Evolutionary conservation across 2,329 filamentous ascomycete genomes (phyloP).

Genomic region (Calonectria multiphialidica): DNA sequence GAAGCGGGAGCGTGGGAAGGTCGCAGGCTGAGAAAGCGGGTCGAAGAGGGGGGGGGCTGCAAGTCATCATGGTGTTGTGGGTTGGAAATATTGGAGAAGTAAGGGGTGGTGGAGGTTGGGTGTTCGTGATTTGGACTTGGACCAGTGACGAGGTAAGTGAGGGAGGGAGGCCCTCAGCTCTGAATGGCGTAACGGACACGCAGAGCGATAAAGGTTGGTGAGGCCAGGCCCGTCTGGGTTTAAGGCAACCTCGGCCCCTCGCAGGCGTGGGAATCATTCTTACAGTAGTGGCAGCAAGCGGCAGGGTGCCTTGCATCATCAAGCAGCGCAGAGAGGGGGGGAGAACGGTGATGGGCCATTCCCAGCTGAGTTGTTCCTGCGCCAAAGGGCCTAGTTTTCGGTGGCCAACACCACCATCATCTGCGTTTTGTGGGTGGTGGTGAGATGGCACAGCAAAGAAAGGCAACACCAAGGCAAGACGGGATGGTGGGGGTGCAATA

Average conservation of each 20-base stretch:
- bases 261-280: constrained; percentile 8
- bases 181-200: neutral
- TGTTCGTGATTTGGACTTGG: constrained; percentile 6
- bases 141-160: constrained; percentile 5
- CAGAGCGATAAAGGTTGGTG: neutral
- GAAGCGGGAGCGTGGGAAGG: neutral
- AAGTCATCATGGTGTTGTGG: constrained; percentile 37
- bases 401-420: constrained; percentile 27
- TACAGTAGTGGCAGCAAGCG: constrained; percentile 12
- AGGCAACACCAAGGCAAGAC: neutral
- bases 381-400: constrained; percentile 27
- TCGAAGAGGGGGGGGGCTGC: constrained; percentile 26
- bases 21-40: constrained; percentile 8
- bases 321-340: constrained; percentile 13
- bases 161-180: neutral
- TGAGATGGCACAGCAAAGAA: neutral
- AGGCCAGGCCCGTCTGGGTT: constrained; percentile 4
- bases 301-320: constrained; percentile 39
- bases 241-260: neutral
- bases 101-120: constrained; percentile 22
- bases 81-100: constrained; percentile 11
- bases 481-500: neutral
- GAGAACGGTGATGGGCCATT: constrained; percentile 21
- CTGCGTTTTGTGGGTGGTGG: neutral
- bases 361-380: constrained; percentile 31